These are phyloP conservation scores for Lipomyces anomalus DNA, from an alignment of 805 yeast genomes.

Conservation along the genomic window DNA sequence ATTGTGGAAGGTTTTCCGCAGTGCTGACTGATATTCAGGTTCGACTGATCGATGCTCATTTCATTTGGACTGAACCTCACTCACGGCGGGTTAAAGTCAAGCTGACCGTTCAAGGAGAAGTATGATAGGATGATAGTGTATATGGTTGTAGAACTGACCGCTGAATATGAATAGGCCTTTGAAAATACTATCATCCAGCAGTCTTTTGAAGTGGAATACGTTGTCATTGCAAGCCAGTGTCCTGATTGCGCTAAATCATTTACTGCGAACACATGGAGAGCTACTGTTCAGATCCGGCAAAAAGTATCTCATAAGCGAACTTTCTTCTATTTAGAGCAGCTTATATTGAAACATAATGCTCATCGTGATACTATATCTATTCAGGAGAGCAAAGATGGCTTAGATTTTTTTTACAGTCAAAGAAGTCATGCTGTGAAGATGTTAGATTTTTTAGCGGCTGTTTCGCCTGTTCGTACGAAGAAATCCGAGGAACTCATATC, in stretches of 20 bases:
- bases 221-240: conserved; percentile 94
- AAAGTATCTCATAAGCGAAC: conserved; percentile 97
- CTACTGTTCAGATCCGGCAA: conserved; percentile 95
- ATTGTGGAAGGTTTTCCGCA: too few relatives aligned
- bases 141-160: background rate
- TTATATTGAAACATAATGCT: conserved; percentile 86
- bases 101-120: conserved; percentile 92
- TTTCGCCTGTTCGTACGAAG: conserved; percentile 76
- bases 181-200: conserved; percentile 88
- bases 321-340: conserved; percentile 88
- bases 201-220: conserved; percentile 87
- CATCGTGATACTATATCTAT: conserved; percentile 91
- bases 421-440: conserved; percentile 89
- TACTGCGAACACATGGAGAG: conserved; percentile 97
- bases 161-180: conserved; percentile 48
- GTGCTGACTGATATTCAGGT: conserved; percentile 50
- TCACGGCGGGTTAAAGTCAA: conserved; percentile 89
- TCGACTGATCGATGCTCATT: conserved; percentile 85
- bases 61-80: conserved; percentile 99
- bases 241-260: conserved; percentile 97
- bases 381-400: conserved; percentile 87
- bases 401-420: conserved; percentile 86
- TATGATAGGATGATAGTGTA: too few relatives aligned
- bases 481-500: conserved; percentile 88
- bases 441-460: conserved; percentile 81